Evolutionary conservation across 352 stramenopile species (phyloP), one percentile per base, ranked within the genome.

Genomic region (Nannochloropsis limnetica): DNA sequence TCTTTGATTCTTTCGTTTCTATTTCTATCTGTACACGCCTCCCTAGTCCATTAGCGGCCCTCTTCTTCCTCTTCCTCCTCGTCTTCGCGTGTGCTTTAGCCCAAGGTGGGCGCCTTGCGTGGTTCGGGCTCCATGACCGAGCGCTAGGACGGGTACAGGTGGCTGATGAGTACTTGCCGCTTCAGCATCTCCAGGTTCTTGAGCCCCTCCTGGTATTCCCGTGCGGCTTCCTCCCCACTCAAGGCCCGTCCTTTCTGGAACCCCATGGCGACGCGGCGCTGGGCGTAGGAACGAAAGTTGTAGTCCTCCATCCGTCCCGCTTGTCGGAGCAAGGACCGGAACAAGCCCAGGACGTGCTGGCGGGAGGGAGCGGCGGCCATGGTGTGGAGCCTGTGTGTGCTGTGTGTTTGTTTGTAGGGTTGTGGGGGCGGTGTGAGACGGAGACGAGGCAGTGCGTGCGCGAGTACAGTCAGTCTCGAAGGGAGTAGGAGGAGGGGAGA

Each of bases 101-200:
- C 61, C 25, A 74, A 22, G 25, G 61, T 74, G n/a, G 61, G 61
- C 11, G 61, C 61, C 25, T 74, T 74, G n/a, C 15, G n/a, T 14
- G 37, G 37, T 17, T 74, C 61, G 22, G 25, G 15, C 25, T 74
- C 61, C 61, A 74, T 74, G 61, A 74, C 61, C 8, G 61, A 74
- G 25, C 61, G 61, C 25, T 74, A 23, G n/a, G 61, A 74, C 61
- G 61, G 61, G 61, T 74, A 74, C n/a, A 74, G n/a, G 61, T 74
- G 61, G 61, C 61, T 74, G n/a, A 74, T 74, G n/a, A 74, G 25
- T 15, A 27, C 61, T 29, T 74, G 61, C 25, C 61, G 6, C 61
- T 74, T 74, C n/a, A 74, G 61, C 61, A 74, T 74, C 14, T 74
- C 61, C 61, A 74, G 25, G 25, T 74, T 74, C n/a, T 74, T 74